phyloP scores from a whole-genome alignment of 306 rosid species.

The Ochetophila trinervis region DNA sequence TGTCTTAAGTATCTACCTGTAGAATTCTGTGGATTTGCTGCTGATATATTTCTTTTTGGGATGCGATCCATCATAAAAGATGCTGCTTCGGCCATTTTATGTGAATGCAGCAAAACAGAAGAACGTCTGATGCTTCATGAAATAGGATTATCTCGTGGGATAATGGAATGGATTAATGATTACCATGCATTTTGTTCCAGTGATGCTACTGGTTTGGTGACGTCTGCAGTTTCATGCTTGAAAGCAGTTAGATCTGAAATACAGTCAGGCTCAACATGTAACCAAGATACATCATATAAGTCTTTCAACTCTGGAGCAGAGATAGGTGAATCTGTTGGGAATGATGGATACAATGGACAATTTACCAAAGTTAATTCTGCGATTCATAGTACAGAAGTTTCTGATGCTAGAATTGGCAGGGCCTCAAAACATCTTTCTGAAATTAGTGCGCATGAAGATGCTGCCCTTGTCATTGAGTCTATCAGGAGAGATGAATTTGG shows the following conservation, averaged over 20 bases:
- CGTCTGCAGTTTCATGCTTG: slow-evolving; percentile 33
- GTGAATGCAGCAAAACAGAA: slow-evolving; percentile 57
- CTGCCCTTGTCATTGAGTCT: slow-evolving; percentile 64
- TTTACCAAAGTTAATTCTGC: slow-evolving; percentile 20
- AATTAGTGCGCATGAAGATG: slow-evolving; percentile 46
- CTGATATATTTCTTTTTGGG: slow-evolving; percentile 74
- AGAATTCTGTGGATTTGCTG: slow-evolving; percentile 64
- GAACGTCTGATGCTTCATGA: slow-evolving; percentile 87
- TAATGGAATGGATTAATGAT: slow-evolving; percentile 79
- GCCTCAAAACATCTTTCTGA: slow-evolving; percentile 24
- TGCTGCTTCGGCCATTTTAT: slow-evolving; percentile 72
- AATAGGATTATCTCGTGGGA: slow-evolving; percentile 72
- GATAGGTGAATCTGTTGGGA: slow-evolving; percentile 21
- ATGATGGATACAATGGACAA: slow-evolving; percentile 24
- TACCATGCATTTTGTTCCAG: slow-evolving; percentile 46
- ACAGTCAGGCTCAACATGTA: slow-evolving; percentile 23
- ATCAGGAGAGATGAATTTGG: slow-evolving; percentile 94
- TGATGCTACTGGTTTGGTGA: slow-evolving; percentile 23
- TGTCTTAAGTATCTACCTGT: slow-evolving; percentile 68
- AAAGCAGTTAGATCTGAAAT: slow-evolving; percentile 31
- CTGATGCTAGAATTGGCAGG: slow-evolving; percentile 28
- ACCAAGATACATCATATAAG: slow-evolving; percentile 30
- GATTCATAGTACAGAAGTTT: slow-evolving; percentile 28
- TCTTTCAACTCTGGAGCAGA: slow-evolving; percentile 38
- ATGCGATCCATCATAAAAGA: slow-evolving; percentile 65